Conservation (phyloP, 1,284 basidiomycete species). For the Leccinum variabile region DNA sequence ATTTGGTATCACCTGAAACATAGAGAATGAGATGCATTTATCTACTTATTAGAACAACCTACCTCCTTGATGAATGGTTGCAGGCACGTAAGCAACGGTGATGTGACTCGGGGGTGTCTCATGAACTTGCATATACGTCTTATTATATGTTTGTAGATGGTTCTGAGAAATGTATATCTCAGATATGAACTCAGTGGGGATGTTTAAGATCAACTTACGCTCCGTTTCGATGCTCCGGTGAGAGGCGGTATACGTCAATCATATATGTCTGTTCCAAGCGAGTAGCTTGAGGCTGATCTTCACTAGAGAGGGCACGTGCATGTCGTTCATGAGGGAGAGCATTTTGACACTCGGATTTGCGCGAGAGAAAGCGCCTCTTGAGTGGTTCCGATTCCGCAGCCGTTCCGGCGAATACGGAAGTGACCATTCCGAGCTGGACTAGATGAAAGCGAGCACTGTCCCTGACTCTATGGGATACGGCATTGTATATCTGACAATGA, state of each 20-base stretch:
- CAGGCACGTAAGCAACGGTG: neutral
- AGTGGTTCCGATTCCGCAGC: neutral
- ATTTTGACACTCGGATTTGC: neutral
- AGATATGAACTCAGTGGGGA: too few relatives aligned
- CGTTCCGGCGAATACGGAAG: neutral
- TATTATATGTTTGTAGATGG: neutral
- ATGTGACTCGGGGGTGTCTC: neutral
- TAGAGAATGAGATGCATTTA: neutral
- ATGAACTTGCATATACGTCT: neutral
- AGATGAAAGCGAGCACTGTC: neutral
- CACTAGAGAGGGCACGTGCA: neutral
- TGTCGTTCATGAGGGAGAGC: neutral
- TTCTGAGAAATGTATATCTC: neutral
- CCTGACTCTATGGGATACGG: neutral
- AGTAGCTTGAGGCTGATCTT: neutral
- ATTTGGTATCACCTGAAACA: neutral
- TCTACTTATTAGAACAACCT: neutral
- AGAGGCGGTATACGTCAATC: neutral
- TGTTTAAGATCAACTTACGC: neutral
- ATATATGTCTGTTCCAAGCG: neutral
- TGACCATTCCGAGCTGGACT: neutral
- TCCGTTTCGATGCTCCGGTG: neutral
- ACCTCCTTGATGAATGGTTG: neutral
- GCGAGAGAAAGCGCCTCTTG: neutral
- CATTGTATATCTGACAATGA: neutral